These are phyloP conservation scores for Cytidiella melzeri DNA, from an alignment of 768 basidiomycete species.

Conservation along the genomic window DNA sequence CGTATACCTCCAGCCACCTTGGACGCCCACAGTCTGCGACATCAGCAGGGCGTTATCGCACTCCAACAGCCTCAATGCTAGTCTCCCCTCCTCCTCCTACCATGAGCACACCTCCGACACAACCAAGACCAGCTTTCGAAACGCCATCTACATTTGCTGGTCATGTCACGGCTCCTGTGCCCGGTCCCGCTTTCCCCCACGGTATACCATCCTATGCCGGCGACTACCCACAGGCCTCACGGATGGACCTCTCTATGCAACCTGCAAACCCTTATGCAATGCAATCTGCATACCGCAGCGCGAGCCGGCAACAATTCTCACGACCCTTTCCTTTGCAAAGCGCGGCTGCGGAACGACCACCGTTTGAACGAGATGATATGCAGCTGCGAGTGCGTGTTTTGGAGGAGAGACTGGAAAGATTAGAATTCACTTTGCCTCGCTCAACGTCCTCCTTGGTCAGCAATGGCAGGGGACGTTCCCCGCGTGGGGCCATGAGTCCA, in stretches of 20 bases:
- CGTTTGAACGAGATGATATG: slow-evolving; percentile 42
- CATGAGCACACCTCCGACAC: slow-evolving; percentile 47
- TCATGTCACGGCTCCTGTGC: slow-evolving; percentile 32
- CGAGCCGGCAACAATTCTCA: slow-evolving; percentile 13
- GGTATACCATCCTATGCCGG: slow-evolving; percentile 15
- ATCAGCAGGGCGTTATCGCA: slow-evolving; percentile 74
- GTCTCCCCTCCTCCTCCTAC: slow-evolving; percentile 39
- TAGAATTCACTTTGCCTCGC: slow-evolving; percentile 40
- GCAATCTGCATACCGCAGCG: slow-evolving; percentile 16
- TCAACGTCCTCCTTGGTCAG: slow-evolving; percentile 31
- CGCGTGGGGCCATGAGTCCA: slow-evolving; percentile 9
- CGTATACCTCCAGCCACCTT: slow-evolving; percentile 31
- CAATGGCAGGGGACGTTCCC: slow-evolving; percentile 17
- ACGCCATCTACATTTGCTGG: slow-evolving; percentile 68
- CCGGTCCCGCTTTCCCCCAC: slow-evolving; percentile 31
- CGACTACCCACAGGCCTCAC: slow-evolving; percentile 12
- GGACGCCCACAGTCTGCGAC: slow-evolving; percentile 71
- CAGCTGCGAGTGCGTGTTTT: slow-evolving; percentile 80
- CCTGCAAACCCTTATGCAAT: slow-evolving; percentile 6
- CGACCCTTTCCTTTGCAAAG: not conserved
- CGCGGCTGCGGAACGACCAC: not conserved
- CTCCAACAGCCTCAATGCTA: slow-evolving; percentile 60
- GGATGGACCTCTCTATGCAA: slow-evolving; percentile 7
- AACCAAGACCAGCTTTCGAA: slow-evolving; percentile 67
- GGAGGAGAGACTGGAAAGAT: slow-evolving; percentile 53